These are phyloP conservation scores for Silene conica DNA, from an alignment of 148 eudicot species.

Conservation along the genomic window DNA sequence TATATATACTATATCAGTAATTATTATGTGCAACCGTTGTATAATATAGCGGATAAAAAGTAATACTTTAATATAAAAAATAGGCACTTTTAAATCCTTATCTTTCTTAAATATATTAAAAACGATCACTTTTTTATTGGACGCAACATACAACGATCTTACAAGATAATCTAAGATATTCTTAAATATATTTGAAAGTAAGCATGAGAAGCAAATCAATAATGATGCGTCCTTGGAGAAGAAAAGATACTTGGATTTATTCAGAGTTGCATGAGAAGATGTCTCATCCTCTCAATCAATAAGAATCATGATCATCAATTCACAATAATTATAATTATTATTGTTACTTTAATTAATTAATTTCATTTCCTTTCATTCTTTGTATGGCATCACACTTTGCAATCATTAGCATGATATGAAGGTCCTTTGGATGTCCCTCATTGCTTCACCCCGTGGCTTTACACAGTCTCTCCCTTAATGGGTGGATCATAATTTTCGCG, in stretches of 20 bases:
- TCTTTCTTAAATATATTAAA: too few relatives aligned
- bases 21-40: too few relatives aligned
- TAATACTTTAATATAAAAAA: too few relatives aligned
- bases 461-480: not conserved
- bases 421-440: not conserved
- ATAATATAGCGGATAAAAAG: too few relatives aligned
- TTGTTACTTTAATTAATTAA: too few relatives aligned
- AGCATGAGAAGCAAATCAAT: conserved; percentile 30
- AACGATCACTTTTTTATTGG: too few relatives aligned
- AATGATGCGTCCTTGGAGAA: conserved; percentile 23
- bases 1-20: too few relatives aligned
- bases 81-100: too few relatives aligned
- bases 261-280: conserved; percentile 24
- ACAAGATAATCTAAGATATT: too few relatives aligned
- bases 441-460: not conserved
- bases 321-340: conserved; percentile 18
- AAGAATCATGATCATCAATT: conserved; percentile 4
- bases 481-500: not conserved
- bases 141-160: too few relatives aligned
- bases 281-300: conserved; percentile 7
- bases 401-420: conserved; percentile 16
- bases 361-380: not conserved
- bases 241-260: conserved; percentile 4
- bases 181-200: not conserved
- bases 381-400: conserved; percentile 3